Percentiles rank a stretch among this genome's conserved stretches.
Evolutionary conservation across 73 alveolate genomes (phyloP).

Genomic region (Tetrahymena malaccensis): DNA sequence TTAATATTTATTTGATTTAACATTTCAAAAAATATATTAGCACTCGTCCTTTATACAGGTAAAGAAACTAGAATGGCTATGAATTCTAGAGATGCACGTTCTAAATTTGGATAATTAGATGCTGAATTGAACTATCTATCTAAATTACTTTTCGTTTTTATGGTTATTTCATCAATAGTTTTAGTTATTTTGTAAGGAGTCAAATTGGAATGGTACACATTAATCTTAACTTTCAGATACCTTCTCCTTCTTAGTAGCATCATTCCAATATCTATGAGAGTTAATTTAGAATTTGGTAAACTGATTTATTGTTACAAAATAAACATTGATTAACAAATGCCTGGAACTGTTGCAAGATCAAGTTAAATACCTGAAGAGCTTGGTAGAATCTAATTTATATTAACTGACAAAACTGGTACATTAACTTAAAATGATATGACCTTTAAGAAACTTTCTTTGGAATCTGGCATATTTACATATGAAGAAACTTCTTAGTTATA

Average conservation of each 20-base stretch:
- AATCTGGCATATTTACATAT: constrained; percentile 58
- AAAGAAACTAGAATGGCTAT: constrained; percentile 84
- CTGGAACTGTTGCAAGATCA: constrained; percentile 88
- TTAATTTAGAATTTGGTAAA: constrained; percentile 89
- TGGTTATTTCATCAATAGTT: constrained; percentile 48
- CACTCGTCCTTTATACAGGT: constrained; percentile 87
- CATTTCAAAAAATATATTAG: background rate
- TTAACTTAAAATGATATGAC: constrained; percentile 94
- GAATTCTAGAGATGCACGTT: constrained; percentile 75
- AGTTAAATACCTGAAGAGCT: constrained; percentile 94
- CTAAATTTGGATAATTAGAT: constrained; percentile 79
- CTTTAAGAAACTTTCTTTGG: constrained; percentile 78
- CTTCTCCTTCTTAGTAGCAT: constrained; percentile 74
- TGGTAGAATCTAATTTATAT: constrained; percentile 83
- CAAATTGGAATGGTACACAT: background rate
- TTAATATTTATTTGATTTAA: constrained; percentile 23
- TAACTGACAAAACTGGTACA: constrained; percentile 97
- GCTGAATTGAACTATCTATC: constrained; percentile 64
- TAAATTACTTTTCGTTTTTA: constrained; percentile 52
- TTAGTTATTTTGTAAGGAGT: background rate
- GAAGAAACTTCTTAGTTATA: constrained; percentile 39
- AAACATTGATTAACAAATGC: constrained; percentile 61
- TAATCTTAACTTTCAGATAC: constrained; percentile 53
- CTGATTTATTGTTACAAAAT: constrained; percentile 65
- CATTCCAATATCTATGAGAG: constrained; percentile 92